A percentile compares a stretch with the other conserved stretches of the same genome.
These are phyloP conservation scores for Penicillium sp. DNA, from an alignment of 2,329 filamentous ascomycete genomes.

Conservation along the genomic window DNA sequence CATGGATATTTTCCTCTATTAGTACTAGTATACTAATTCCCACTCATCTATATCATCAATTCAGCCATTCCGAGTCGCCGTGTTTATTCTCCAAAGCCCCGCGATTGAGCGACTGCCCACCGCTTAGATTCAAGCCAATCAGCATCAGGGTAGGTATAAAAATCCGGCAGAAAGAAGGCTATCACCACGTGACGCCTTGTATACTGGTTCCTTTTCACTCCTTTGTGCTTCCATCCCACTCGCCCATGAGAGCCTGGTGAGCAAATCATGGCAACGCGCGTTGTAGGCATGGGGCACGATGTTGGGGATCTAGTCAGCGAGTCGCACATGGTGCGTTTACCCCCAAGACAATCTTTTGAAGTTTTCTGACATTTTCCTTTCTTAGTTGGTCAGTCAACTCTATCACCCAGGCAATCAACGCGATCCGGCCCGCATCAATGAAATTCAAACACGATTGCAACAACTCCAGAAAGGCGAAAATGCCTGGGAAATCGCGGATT, in stretches of 20 bases:
- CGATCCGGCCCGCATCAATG: constrained; percentile 47
- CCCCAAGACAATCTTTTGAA: not conserved
- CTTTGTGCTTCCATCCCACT: not conserved
- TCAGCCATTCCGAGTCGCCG: not conserved
- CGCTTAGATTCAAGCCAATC: not conserved
- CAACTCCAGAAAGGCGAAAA: constrained; percentile 75
- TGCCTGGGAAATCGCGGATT: constrained; percentile 85
- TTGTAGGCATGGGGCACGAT: constrained; percentile 9
- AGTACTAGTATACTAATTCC: too few relatives aligned
- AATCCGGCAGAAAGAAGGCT: not conserved
- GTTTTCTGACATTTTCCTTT: constrained; percentile 10
- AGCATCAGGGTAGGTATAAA: too few relatives aligned
- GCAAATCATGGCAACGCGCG: constrained; percentile 17
- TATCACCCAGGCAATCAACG: constrained; percentile 51
- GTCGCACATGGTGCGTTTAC: constrained; percentile 16
- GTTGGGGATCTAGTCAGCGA: constrained; percentile 18
- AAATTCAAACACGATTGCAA: constrained; percentile 76
- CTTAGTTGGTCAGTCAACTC: constrained; percentile 45
- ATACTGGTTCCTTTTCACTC: constrained; percentile 10
- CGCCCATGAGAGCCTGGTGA: not conserved
- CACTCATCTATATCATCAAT: too few relatives aligned
- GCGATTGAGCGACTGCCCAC: not conserved
- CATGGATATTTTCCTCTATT: too few relatives aligned
- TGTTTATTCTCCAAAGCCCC: constrained; percentile 2
- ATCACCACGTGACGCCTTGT: constrained; percentile 11